Evolutionary conservation across 1,284 basidiomycete species (phyloP), one percentile per base, ranked within the genome.

Genomic region (Cutaneotrichosporon sp.): DNA sequence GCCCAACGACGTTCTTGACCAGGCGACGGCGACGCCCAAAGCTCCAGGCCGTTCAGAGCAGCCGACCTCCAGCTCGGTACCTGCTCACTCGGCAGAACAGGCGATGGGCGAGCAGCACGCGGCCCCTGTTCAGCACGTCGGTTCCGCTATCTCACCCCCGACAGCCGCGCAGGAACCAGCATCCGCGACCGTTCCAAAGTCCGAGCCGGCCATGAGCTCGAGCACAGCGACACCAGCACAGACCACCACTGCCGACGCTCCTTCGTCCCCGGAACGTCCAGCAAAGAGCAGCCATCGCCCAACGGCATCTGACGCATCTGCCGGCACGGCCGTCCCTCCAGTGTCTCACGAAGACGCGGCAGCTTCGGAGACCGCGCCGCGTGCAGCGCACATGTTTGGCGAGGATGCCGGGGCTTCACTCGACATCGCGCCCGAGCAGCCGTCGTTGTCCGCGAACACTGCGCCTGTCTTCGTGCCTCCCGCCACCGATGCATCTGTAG

Each of bases 351-450:
- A 30, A 5, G 7, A 5, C 10, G 26, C 26, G 7, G 10, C 26
- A 30, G 26, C 26, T 30, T 10, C 26, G 10, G 26, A 30, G 26
- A 10, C 26, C 10, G 26, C 53, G 13, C 49, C 53, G 8, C 48
- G 51, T 17, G 49, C 49, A n/a, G 37, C 49, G 7, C 30, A 48
- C 14, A 18, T 55, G 45, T 55, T 55, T 14, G 45, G 38, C 2
- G 53, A 55, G 39, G 53, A 55, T 13, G 53, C 49, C 4, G 53
- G 51, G 30, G 34, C 26, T 10, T 30, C 26, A 5, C 26, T 30
- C 26, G 26, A 30, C 26, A 30, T 30, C 10, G 26, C 7, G 10
- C 5, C 26, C 5, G 26, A 30, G 10, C 26, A 30, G 26, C 10
- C 26, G 26, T 10, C 26, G 5, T 10, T 10, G 7, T 7, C 26